phyloP scores from a whole-genome alignment of 2,329 filamentous ascomycete genomes.

The Scytalidium sp. region DNA sequence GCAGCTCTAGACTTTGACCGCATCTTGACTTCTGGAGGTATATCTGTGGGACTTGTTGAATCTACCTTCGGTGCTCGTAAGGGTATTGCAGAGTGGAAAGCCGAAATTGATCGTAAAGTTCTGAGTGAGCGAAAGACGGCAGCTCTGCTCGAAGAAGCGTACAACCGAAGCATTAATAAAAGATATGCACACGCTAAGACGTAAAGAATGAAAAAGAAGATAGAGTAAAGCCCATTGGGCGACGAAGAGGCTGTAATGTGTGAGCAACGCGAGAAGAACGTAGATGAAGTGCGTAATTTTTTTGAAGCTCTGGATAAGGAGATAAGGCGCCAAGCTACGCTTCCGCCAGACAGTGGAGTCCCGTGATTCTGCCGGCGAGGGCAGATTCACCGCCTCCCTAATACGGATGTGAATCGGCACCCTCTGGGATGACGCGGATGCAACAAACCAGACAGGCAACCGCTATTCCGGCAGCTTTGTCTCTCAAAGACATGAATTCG shows the following conservation, averaged over 20 bases:
- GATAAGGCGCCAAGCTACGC: neutral
- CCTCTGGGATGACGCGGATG: neutral
- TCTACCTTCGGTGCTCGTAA: neutral
- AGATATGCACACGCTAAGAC: neutral
- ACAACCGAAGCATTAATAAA: conserved; percentile 20
- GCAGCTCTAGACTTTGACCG: neutral
- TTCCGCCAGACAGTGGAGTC: neutral
- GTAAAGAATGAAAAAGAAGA: too few relatives aligned
- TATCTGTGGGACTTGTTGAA: neutral
- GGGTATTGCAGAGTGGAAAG: neutral
- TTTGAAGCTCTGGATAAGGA: neutral
- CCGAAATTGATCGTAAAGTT: neutral
- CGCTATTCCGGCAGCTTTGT: neutral
- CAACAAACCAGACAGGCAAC: neutral
- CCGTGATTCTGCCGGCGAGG: neutral
- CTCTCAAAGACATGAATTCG: neutral
- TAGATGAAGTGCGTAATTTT: too few relatives aligned
- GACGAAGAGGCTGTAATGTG: too few relatives aligned
- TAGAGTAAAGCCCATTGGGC: neutral
- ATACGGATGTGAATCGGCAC: neutral
- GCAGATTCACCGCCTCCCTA: neutral
- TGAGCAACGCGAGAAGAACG: too few relatives aligned
- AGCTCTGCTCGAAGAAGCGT: conserved; percentile 7
- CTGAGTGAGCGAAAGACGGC: conserved; percentile 1
- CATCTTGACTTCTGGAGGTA: neutral